Conservation (phyloP, 345 rosid genomes). For the Syzygium jambos region DNA sequence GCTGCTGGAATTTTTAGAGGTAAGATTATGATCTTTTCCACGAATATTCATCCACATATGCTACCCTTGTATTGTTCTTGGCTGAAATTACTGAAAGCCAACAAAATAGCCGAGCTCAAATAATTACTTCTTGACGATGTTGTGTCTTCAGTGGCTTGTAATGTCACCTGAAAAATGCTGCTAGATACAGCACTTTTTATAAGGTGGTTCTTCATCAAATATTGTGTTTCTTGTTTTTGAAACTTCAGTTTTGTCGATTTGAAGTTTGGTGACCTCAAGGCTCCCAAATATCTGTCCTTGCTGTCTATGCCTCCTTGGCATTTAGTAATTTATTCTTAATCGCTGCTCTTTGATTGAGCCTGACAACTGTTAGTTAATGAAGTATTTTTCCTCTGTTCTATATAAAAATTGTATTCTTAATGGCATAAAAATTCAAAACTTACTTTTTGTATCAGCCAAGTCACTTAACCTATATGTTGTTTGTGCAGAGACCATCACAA, state of each 20-base stretch:
- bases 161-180: background rate
- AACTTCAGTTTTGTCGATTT: background rate
- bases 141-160: background rate
- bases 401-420: background rate
- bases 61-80: slow-evolving; percentile 3
- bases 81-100: background rate
- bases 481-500: slow-evolving; percentile 63
- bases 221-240: background rate
- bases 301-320: background rate
- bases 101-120: background rate
- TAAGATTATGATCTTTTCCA: slow-evolving; percentile 7
- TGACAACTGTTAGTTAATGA: background rate
- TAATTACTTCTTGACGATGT: background rate
- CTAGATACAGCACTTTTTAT: background rate
- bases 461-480: slow-evolving; percentile 1
- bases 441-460: background rate
- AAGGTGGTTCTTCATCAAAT: background rate
- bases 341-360: background rate
- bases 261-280: background rate
- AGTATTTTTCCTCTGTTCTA: background rate
- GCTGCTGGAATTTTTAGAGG: slow-evolving; percentile 96
- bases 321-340: background rate
- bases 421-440: background rate
- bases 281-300: background rate
- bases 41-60: background rate